These are phyloP conservation scores for Elaphomyces granulatus DNA, from an alignment of 495 filamentous ascomycete species.

Conservation along the genomic window DNA sequence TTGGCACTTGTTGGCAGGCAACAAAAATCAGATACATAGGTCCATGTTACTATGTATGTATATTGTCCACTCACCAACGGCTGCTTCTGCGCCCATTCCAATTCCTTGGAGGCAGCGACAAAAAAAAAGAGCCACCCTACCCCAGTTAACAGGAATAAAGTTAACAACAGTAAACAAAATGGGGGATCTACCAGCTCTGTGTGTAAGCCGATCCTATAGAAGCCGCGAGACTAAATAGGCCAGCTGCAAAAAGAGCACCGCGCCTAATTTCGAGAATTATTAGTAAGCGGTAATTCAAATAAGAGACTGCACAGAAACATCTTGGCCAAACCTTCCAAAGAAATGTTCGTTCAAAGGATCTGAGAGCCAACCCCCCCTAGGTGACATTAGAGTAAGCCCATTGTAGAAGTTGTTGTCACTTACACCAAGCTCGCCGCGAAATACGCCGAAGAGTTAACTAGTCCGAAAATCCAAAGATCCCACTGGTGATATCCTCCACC, in stretches of 20 bases:
- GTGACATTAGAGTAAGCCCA: neutral
- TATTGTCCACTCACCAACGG: neutral
- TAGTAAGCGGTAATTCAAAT: too few species aligned
- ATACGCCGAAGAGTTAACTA: conserved; percentile 4
- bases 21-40: too few species aligned
- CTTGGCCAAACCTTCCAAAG: neutral
- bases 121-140: conserved; percentile 1
- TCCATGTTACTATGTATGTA: too few species aligned
- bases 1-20: neutral
- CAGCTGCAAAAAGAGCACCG: conserved; percentile 4
- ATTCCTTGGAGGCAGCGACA: conserved; percentile 2
- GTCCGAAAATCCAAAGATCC: conserved; percentile 5
- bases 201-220: conserved; percentile 3
- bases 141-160: neutral
- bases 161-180: neutral
- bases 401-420: neutral
- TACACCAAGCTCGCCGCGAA: conserved; percentile 4
- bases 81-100: conserved; percentile 5
- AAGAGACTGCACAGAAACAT: neutral
- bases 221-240: conserved; percentile 1
- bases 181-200: conserved; percentile 2
- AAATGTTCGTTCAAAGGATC: conserved; percentile 3
- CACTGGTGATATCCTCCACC: too few species aligned
- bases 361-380: conserved; percentile 4
- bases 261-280: neutral